Percentiles rank a stretch among this genome's conserved stretches.
phyloP scores from a whole-genome alignment of 208 protist genomes.

The Crithidia brevicula region DNA sequence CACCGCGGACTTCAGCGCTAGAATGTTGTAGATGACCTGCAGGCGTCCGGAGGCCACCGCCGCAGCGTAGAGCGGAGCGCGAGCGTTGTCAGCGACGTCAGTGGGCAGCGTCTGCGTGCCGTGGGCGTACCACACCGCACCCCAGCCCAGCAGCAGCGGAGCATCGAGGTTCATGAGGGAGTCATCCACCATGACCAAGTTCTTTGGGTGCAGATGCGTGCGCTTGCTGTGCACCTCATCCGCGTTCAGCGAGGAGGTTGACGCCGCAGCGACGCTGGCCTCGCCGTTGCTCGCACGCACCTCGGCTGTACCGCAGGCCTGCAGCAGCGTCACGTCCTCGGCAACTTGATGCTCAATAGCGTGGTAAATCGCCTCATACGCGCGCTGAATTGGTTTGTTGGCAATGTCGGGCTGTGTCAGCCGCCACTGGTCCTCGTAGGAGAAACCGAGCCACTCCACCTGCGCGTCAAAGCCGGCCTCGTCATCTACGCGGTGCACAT shows the following conservation, averaged over 20 bases:
- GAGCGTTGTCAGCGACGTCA: constrained; percentile 9
- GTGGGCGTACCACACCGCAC: constrained; percentile 72
- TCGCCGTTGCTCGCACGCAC: background rate
- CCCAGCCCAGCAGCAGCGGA: constrained; percentile 70
- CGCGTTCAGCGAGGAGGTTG: background rate
- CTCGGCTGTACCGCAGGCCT: background rate
- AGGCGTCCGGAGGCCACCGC: constrained; percentile 36
- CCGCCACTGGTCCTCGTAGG: constrained; percentile 82
- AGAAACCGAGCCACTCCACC: constrained; percentile 58
- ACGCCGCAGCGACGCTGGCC: background rate
- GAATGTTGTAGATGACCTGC: constrained; percentile 56
- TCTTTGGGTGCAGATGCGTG: constrained; percentile 26
- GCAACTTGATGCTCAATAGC: constrained; percentile 43
- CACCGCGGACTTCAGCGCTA: constrained; percentile 57
- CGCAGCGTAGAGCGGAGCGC: constrained; percentile 33
- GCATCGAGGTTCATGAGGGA: constrained; percentile 72
- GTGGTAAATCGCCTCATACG: constrained; percentile 60
- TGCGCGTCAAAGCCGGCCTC: constrained; percentile 36
- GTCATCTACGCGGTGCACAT: constrained; percentile 36
- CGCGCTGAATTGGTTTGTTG: constrained; percentile 70
- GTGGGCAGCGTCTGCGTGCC: constrained; percentile 33
- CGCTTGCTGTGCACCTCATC: constrained; percentile 32
- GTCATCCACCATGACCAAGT: constrained; percentile 84
- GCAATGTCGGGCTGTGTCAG: constrained; percentile 53
- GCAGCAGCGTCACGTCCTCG: constrained; percentile 22